A percentile compares a stretch with the other conserved stretches of the same genome.
These are phyloP conservation scores for Bjerkandera adusta DNA, from an alignment of 1,284 basidiomycete species.

Conservation along the genomic window DNA sequence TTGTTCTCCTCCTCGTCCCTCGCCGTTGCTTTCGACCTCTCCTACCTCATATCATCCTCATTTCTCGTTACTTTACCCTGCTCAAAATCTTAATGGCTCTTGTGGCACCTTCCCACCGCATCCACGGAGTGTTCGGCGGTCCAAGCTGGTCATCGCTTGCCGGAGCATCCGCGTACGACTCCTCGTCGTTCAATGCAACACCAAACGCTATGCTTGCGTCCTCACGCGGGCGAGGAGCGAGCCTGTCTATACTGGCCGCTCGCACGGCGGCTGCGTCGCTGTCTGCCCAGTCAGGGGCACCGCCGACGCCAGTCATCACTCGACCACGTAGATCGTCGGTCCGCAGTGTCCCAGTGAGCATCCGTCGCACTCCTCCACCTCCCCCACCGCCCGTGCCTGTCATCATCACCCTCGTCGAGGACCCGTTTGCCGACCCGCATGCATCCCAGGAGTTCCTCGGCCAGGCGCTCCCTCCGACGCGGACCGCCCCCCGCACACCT, in stretches of 20 bases:
- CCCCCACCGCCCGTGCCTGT: conserved; percentile 15
- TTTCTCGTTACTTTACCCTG: conserved; percentile 1
- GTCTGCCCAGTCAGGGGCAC: too few relatives aligned
- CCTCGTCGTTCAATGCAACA: conserved; percentile 24
- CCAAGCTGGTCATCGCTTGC: conserved; percentile 20
- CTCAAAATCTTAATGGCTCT: conserved; percentile 18
- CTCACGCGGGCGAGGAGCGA: conserved; percentile 10
- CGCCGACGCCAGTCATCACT: conserved; percentile 10
- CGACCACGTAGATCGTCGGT: conserved; percentile 12
- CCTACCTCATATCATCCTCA: too few relatives aligned
- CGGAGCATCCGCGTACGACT: conserved; percentile 20
- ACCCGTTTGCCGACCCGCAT: conserved; percentile 27
- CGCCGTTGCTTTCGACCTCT: too few relatives aligned
- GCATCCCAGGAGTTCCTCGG: conserved; percentile 11
- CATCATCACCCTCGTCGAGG: conserved; percentile 17
- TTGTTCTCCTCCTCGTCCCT: too few relatives aligned
- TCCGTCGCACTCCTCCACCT: conserved; percentile 21
- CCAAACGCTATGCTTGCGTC: conserved; percentile 26
- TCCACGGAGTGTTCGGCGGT: conserved; percentile 25
- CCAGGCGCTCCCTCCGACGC: conserved; percentile 17
- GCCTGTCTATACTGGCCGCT: conserved; percentile 13
- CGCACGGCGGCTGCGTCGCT: conserved; percentile 16
- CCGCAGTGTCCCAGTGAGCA: conserved; percentile 13
- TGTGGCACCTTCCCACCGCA: conserved; percentile 25
- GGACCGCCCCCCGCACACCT: conserved; percentile 5